Base-by-base conservation (phyloP, 179 eudicot species). In the Heliamphora pulchella region DNA sequence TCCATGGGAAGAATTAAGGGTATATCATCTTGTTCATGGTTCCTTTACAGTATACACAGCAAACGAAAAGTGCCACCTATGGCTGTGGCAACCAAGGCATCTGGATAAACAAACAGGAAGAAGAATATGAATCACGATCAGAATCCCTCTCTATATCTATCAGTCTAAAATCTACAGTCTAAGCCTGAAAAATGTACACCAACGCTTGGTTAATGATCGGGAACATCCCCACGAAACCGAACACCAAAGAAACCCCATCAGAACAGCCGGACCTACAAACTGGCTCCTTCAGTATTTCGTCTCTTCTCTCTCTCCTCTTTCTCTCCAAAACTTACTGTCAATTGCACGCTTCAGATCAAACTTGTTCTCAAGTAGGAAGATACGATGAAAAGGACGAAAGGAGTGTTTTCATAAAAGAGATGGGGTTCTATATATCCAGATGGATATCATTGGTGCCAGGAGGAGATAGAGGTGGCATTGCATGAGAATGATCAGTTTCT, bases 391-490 rank as follows among this genome's bases (percentile, higher is more conserved):
- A 55, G 65, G 59, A 47, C 67, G 7, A 75, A 31, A 66, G 39
- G 15, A 51, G 43, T 2, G 13, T 41, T 22, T 10, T 15, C 13
- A 2, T 14, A 39, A 31, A 2, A 51, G 58, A 71, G 44, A 68
- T 17, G n/a, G 51, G 54, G 8, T 54, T 3, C 76, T 78, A 86
- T 61, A 71, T 79, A 64, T 84, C 85, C 22, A 78, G 55, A 80
- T 79, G 20, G 70, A 62, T 77, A 70, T 82, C 88, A 17, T 75
- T 85, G 77, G 78, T 79, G 62, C 80, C 82, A 0, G 97, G 97
- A 73, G 97, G 87, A 74, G 97, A 88, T 82, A 86, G 71, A 43
- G 97, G 97, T 44, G 97, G 94, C 73, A 89, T 58, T 57, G 97
- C 97, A 11, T 22, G 9, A 31, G 79, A 66, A 41, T 79, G 82